Evolutionary conservation across 306 rosid species (phyloP), one percentile per base, ranked within the genome.

Genomic region (Cicer bijugum): DNA sequence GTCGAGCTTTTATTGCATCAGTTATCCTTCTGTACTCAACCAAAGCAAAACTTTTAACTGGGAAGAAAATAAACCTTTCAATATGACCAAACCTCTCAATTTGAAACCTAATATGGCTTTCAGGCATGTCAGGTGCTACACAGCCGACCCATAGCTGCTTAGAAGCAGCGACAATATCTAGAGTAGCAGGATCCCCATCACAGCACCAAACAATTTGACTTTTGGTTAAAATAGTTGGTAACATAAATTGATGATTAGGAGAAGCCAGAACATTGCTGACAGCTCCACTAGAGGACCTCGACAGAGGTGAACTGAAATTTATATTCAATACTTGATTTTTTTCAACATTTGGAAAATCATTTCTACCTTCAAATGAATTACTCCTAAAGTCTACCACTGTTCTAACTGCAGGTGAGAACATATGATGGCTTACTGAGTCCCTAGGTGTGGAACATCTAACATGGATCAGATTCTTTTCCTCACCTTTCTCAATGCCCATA

Each of bases 131-230:
- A 73, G 82, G 76, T 57, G 84, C 88, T 7, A 71, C 73, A 79
- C 73, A 78, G 50, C 98, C 94, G 69, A 94, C 85, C 96, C 98
- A 91, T 80, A 94, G 91, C 85, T 84, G 91, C 84, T 80, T 94
- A 70, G 98, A 87, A 75, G 97, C 98, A 61, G 97, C 82, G 56
- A 88, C 86, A 79, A 94, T 74, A 79, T 89, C 96, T 91, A 94
- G 78, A 80, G 95, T 82, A 44, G 90, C 90, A 12, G 85, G 85
- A 82, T 94, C 98, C 68, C 98, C 98, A 75, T 94, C 97, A 79
- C 72, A 89, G 71, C 78, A 84, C 96, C 97, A 94, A 71, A 85
- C 74, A 47, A 38, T 77, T 74, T 85, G 96, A 81, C 80, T 59
- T 50, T 70, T 67, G 16, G 89, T 39, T 57, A 89, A 83, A 71